A percentile compares a stretch with the other conserved stretches of the same genome.
These are phyloP conservation scores for Carex scoparia DNA, from an alignment of 176 grass and related monocot genomes.

Conservation along the genomic window DNA sequence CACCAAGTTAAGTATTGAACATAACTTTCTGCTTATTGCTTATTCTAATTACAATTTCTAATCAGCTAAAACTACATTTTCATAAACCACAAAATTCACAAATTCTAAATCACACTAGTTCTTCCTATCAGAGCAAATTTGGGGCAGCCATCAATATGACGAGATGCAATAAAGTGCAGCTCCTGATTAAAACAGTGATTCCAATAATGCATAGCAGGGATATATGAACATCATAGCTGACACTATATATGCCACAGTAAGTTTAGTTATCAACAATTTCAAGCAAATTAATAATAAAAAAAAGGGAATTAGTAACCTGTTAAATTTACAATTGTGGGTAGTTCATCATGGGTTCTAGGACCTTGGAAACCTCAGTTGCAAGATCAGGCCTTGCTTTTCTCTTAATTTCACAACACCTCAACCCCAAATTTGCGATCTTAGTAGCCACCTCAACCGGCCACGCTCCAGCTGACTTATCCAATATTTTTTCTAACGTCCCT, in stretches of 20 bases:
- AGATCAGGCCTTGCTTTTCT: constrained; percentile 63
- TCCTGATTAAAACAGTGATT: background rate
- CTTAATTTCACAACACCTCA: constrained; percentile 67
- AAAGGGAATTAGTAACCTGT: background rate
- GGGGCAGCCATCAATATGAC: background rate
- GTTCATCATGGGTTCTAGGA: constrained; percentile 24
- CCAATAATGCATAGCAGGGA: background rate
- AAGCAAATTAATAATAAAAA: background rate
- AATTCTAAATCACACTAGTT: background rate
- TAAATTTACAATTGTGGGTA: constrained; percentile 11
- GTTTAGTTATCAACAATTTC: background rate
- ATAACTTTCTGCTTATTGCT: background rate
- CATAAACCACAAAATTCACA: background rate
- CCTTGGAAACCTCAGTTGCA: constrained; percentile 13
- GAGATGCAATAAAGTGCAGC: background rate
- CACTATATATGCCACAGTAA: background rate
- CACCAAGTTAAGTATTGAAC: background rate
- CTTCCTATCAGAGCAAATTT: background rate
- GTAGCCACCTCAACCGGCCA: constrained; percentile 57
- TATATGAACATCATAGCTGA: background rate
- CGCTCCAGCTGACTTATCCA: constrained; percentile 59
- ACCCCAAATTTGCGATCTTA: constrained; percentile 45
- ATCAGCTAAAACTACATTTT: background rate
- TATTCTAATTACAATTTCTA: background rate
- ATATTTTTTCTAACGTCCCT: constrained; percentile 43